Conservation (phyloP, 352 stramenopile species). For the Globisporangium irregulare region DNA sequence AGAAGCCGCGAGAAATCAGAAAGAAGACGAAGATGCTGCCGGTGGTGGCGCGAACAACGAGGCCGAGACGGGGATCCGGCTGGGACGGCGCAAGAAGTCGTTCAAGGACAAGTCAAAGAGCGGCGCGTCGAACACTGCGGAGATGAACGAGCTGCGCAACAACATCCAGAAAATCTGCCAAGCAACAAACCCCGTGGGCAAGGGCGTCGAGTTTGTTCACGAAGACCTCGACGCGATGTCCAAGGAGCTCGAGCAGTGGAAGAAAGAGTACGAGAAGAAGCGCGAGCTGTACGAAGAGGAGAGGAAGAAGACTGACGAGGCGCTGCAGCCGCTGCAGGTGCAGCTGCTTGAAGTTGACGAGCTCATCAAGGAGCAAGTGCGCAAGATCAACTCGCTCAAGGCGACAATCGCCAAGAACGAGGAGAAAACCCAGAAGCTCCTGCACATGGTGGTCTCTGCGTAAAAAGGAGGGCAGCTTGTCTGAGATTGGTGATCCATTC, state of each 20-base stretch:
- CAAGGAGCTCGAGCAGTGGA: slow-evolving; percentile 92
- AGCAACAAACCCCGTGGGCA: slow-evolving; percentile 86
- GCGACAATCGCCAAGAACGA: slow-evolving; percentile 92
- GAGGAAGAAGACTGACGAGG: slow-evolving; percentile 80
- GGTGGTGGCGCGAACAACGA: slow-evolving; percentile 33
- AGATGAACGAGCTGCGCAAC: slow-evolving; percentile 76
- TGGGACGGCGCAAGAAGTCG: slow-evolving; percentile 72
- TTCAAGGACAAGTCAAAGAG: slow-evolving; percentile 81
- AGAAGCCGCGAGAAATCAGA: slow-evolving; percentile 58
- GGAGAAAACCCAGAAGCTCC: slow-evolving; percentile 86
- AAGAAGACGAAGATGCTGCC: slow-evolving; percentile 65
- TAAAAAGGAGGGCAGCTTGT: slow-evolving; percentile 15
- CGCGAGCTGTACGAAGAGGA: slow-evolving; percentile 80
- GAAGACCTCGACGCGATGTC: slow-evolving; percentile 94
- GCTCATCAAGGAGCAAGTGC: slow-evolving; percentile 88
- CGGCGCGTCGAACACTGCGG: slow-evolving; percentile 53
- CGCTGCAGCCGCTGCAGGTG: slow-evolving; percentile 75
- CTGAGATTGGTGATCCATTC: neutral
- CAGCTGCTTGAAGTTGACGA: slow-evolving; percentile 88
- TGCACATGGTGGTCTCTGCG: slow-evolving; percentile 86
- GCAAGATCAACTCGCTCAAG: slow-evolving; percentile 92
- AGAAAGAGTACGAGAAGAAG: slow-evolving; percentile 78
- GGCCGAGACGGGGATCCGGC: slow-evolving; percentile 68
- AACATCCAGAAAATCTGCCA: slow-evolving; percentile 92
- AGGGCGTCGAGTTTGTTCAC: slow-evolving; percentile 93